Base-by-base conservation (phyloP, 306 rosid species). In the Crataegus laevigata region DNA sequence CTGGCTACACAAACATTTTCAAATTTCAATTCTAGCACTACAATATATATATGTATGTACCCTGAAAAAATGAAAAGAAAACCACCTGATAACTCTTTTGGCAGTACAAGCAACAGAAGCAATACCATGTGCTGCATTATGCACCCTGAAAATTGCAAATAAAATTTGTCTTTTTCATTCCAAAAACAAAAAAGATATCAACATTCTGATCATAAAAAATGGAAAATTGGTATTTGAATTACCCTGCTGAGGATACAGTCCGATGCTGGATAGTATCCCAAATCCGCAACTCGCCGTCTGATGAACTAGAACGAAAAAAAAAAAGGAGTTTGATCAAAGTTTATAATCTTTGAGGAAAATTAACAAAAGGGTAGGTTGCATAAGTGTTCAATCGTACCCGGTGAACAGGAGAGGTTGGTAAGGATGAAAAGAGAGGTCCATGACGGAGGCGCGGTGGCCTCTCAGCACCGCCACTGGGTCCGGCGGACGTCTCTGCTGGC, bases 361-460 rank as follows among this genome's bases (percentile, higher is more conserved):
- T 2, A 18, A 30, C 32, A 42, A 28, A 26, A 34, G 21, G 50
- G 24, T 55, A 15, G 6, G 43, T 10, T n/a, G 61, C 5, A 30
- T 19, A 6, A 5, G 29, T 13, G 40, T 10, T 34, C 36, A 11
- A 42, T 15, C 50, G 55, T 86, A 94, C 98, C 93, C 88, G 1
- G 94, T 88, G 85, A 85, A 88, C 15, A 94, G 73, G 72, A 94
- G 55, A 28, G 89, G 87, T 10, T 83, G 79, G 8, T 71, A 81
- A 15, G 93, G 88, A 75, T 94, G 98, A 75, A 94, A 94, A 63
- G 78, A 84, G 58, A 85, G 73, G 82, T 91, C 98, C 24, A 32
- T 90, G 74, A 94, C 96, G 3, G 96, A 91, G 78, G 93, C 93
- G 3, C 94, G 97, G 75, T 91, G 98, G 28, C 98, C 94, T 66